These are phyloP conservation scores for Macrophomina tecta DNA, from an alignment of 2,329 filamentous ascomycete genomes.

Conservation along the genomic window DNA sequence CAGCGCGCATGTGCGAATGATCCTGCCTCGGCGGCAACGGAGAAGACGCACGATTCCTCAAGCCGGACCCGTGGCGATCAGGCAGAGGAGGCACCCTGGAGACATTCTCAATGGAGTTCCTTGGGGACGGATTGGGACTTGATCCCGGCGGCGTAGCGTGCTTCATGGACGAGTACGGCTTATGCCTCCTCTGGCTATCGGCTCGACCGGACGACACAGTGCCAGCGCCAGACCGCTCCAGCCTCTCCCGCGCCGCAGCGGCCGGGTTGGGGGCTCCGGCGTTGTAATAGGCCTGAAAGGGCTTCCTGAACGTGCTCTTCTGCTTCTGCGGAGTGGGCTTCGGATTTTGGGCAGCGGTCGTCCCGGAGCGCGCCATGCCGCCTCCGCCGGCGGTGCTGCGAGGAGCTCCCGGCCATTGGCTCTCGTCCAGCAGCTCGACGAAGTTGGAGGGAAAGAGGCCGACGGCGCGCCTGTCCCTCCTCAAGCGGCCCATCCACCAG, in stretches of 20 bases:
- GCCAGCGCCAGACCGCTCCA: conserved; percentile 34
- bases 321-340: conserved; percentile 53
- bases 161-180: conserved; percentile 60
- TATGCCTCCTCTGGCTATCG: conserved; percentile 45
- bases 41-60: conserved; percentile 24
- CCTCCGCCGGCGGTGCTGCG: conserved; percentile 51
- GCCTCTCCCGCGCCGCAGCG: conserved; percentile 44
- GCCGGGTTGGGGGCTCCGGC: conserved; percentile 50
- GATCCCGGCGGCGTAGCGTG: conserved; percentile 41
- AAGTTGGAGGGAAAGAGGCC: conserved; percentile 98
- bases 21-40: conserved; percentile 32
- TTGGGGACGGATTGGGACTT: conserved; percentile 37
- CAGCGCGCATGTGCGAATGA: conserved; percentile 37
- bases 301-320: conserved; percentile 67
- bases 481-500: conserved; percentile 96
- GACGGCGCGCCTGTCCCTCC: conserved; percentile 86
- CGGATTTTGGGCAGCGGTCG: conserved; percentile 52
- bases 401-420: conserved; percentile 76
- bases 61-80: conserved; percentile 11
- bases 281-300: conserved; percentile 67
- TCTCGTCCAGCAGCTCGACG: conserved; percentile 84
- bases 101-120: conserved; percentile 20
- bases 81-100: conserved; percentile 16
- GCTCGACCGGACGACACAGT: conserved; percentile 36
- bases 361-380: conserved; percentile 41